Percentiles rank a stretch among this genome's conserved stretches.
Evolutionary conservation across 2,329 filamentous ascomycete species (phyloP).

Genomic region (Ophiocordyceps camponoti-floridani): DNA sequence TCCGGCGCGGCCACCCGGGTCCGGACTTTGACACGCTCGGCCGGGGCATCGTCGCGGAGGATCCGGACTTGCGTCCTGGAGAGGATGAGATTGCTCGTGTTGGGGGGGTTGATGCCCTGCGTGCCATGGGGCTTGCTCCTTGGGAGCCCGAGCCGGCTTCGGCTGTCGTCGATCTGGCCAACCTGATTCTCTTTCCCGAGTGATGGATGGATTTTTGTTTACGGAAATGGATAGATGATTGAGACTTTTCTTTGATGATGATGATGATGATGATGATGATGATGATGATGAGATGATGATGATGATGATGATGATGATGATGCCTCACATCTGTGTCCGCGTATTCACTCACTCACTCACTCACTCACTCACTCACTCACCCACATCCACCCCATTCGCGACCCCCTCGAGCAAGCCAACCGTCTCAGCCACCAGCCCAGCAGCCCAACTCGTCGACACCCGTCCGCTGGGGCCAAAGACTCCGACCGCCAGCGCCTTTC

Average conservation of each 20-base stretch:
- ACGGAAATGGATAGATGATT: too few species aligned
- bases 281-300: too few species aligned
- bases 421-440: conserved; percentile 9
- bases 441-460: conserved; percentile 10
- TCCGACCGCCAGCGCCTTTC: conserved; percentile 17
- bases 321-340: too few species aligned
- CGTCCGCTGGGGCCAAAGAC: conserved; percentile 17
- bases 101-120: conserved; percentile 29
- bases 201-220: background rate
- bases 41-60: conserved; percentile 27
- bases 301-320: too few species aligned
- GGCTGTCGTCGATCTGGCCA: conserved; percentile 31
- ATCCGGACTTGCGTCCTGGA: conserved; percentile 26
- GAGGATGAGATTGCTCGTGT: conserved; percentile 32
- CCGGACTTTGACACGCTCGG: conserved; percentile 39
- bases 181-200: conserved; percentile 22
- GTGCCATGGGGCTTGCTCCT: conserved; percentile 39
- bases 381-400: background rate
- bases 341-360: too few species aligned
- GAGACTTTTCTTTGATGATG: too few species aligned
- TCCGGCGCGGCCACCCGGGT: conserved; percentile 32
- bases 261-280: too few species aligned
- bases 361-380: background rate
- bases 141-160: conserved; percentile 20
- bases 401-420: conserved; percentile 4